Percentiles rank a stretch among this genome's conserved stretches.
These are phyloP conservation scores for Neoarthrinium moseri DNA, from an alignment of 2,329 filamentous ascomycete species.

Conservation along the genomic window DNA sequence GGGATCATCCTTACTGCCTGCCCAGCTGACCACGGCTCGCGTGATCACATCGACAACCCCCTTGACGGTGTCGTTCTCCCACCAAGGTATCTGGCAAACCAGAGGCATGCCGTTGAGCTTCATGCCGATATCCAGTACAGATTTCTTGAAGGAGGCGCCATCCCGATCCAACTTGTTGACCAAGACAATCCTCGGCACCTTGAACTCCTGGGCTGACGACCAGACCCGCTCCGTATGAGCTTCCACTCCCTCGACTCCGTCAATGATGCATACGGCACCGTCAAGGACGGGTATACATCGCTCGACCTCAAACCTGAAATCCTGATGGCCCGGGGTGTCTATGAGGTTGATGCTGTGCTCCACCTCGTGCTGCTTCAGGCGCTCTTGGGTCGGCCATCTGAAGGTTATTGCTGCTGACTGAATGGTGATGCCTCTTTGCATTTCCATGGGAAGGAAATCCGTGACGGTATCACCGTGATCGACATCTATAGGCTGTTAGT, in stretches of 20 bases:
- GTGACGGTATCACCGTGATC: slow-evolving; percentile 96
- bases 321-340: slow-evolving; percentile 93
- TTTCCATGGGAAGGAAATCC: slow-evolving; percentile 91
- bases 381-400: slow-evolving; percentile 68
- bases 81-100: slow-evolving; percentile 95
- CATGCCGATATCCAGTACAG: slow-evolving; percentile 80
- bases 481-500: slow-evolving; percentile 59
- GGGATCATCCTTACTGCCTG: slow-evolving; percentile 35
- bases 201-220: slow-evolving; percentile 82
- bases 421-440: slow-evolving; percentile 92
- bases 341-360: slow-evolving; percentile 76
- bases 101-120: slow-evolving; percentile 82
- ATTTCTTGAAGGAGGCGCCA: slow-evolving; percentile 78
- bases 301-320: slow-evolving; percentile 96
- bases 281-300: slow-evolving; percentile 86
- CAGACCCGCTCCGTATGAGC: slow-evolving; percentile 97
- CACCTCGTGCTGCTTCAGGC: slow-evolving; percentile 22
- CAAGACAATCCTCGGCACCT: slow-evolving; percentile 78
- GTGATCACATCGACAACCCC: slow-evolving; percentile 84
- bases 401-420: slow-evolving; percentile 97
- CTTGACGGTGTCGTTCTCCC: slow-evolving; percentile 74
- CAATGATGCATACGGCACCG: slow-evolving; percentile 88
- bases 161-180: slow-evolving; percentile 86
- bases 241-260: slow-evolving; percentile 91
- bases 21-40: slow-evolving; percentile 73